Evolutionary conservation across 148 eudicot species (phyloP), one percentile per base, ranked within the genome.

Genomic region (Drosera capensis): DNA sequence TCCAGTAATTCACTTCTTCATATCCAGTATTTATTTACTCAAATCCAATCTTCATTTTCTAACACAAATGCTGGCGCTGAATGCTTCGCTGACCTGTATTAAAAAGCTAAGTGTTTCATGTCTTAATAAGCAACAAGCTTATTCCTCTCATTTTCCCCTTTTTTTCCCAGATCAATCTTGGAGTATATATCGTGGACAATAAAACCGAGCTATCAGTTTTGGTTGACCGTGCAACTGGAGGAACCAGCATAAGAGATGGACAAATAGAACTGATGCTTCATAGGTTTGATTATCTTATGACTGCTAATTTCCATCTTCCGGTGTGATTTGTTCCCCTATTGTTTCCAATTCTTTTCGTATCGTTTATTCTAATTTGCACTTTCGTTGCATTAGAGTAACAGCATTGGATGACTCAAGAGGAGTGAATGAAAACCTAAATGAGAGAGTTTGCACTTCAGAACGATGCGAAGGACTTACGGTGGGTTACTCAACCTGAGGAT

Each of bases 191-290:
- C 19, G 67, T 40, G 43, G 94, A 86, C 54, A 66, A 64, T 23
- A 69, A 61, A 46, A 34, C 74, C 40, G 96, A 86, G 66, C 68
- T 86, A 49, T 82, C 94, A 40, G 77, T 82, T 34, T 68, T 86
- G 71, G 87, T 86, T 51, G 96, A 86, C 64, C 88, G 94, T 55
- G 96, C 96, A 19, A 60, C 72, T 24, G 96, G 96, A 52, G 96
- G 93, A 58, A 54, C 77, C 56, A 86, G 96, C 63, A 65, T 82
- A 40, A 11, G 57, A 16, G 88, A 86, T 63, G 96, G 96, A 56
- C 68, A 82, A 73, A 52, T 86, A 40, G 96, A 86, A 57, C 54
- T 86, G 23, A 81, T 86, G 96, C 79, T 86, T 46, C 96, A 82
- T 43, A 79, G 96, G 96, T 78, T 54, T 24, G 37, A 47, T 18